phyloP scores from a whole-genome alignment of 2,329 filamentous ascomycete species.

The Ceratocystis ficicola region DNA sequence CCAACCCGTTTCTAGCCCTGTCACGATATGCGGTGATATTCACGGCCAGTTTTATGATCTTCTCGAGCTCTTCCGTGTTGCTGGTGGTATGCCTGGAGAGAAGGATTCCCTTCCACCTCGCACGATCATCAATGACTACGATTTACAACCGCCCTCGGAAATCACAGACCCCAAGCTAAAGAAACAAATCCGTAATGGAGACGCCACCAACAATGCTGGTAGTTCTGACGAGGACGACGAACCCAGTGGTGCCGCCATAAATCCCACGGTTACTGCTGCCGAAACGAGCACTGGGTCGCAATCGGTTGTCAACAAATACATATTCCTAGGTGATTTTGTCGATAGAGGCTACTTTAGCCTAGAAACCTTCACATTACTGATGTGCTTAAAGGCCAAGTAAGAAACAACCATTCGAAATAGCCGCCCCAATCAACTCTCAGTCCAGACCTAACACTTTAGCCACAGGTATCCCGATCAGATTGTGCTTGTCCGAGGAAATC shows the following conservation, averaged over 20 bases:
- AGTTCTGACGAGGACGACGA: slow-evolving; percentile 33
- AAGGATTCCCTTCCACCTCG: slow-evolving; percentile 45
- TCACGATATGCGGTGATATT: slow-evolving; percentile 95
- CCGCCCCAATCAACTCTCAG: neutral
- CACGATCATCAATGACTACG: slow-evolving; percentile 72
- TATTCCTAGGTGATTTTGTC: slow-evolving; percentile 77
- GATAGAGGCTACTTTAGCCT: slow-evolving; percentile 96
- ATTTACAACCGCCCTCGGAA: slow-evolving; percentile 79
- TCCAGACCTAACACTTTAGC: slow-evolving; percentile 24
- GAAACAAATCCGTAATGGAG: slow-evolving; percentile 60
- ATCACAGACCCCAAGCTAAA: slow-evolving; percentile 80
- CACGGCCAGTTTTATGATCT: slow-evolving; percentile 98
- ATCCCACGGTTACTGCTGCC: slow-evolving; percentile 28
- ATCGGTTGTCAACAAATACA: slow-evolving; percentile 44
- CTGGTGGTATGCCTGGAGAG: slow-evolving; percentile 90
- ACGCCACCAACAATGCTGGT: slow-evolving; percentile 35
- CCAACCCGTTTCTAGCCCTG: slow-evolving; percentile 89
- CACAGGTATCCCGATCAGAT: slow-evolving; percentile 87
- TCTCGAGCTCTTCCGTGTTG: slow-evolving; percentile 89
- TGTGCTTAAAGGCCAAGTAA: slow-evolving; percentile 74
- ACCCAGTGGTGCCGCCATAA: neutral
- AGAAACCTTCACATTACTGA: slow-evolving; percentile 91
- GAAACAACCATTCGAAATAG: slow-evolving; percentile 23
- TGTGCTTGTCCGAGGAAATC: slow-evolving; percentile 91
- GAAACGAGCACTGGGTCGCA: slow-evolving; percentile 33